Evolutionary conservation across 169 alveolate species (phyloP), one percentile per base, ranked within the genome.

Genomic region (Cryptosporidium felis): DNA sequence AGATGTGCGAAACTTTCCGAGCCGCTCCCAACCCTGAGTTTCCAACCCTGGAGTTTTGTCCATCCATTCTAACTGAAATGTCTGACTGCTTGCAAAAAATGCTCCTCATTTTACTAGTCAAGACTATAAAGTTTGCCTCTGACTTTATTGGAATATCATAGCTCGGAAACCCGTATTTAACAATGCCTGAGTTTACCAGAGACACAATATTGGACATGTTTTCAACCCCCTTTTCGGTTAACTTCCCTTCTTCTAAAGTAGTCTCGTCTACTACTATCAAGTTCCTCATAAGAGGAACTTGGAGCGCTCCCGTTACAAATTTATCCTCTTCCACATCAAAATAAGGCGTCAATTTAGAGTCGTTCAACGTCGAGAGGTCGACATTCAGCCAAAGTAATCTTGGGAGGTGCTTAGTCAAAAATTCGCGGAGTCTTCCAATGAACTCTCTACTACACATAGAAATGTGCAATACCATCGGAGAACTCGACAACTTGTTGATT

Each of bases 241-340:
- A 23, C 41, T 74, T 16, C 8, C 67, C 85, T 36, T 74, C 60
- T 36, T 53, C 62, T 26, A 74, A 44, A 10, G 49, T 40, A 26
- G 85, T 74, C 41, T 74, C 85, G 28, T 74, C 74, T 6, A 74
- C 1, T 5, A 74, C 53, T 2, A 74, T 45, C 5, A 74, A 9
- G 12, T 74, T 74, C 12, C 85, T 74, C 6, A 38, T 36, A 14
- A 53, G 38, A 3, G 85, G 85, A 34, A 74, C 23, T 53, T 74
- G 85, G 26, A 74, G 85, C 16, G 38, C 28, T 12, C 85, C 85
- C 3, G 85, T 74, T 8, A 53, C 21, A 74, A 74, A 74, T 5
- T 36, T n/a, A 26, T 56, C 49, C 12, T 8, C 26, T 16, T 49
- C 67, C 10, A 8, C 12, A 53, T 74, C 85, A 36, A 53, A 74